These are phyloP conservation scores for Kazachstania sp. DNA, from an alignment of 1,139 yeast genomes.

Conservation along the genomic window DNA sequence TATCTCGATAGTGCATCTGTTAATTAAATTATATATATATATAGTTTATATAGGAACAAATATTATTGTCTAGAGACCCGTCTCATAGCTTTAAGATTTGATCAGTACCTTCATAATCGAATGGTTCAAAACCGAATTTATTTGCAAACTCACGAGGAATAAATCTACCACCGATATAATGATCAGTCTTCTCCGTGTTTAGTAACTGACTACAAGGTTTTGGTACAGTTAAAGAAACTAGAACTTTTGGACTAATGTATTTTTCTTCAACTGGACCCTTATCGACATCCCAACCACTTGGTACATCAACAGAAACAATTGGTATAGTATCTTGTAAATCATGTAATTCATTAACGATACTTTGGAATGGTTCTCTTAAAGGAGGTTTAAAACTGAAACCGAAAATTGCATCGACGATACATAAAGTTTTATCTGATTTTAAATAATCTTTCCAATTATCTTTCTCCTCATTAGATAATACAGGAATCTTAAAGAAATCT, in stretches of 20 bases:
- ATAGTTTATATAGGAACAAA: too few relatives aligned
- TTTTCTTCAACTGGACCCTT: conserved; percentile 55
- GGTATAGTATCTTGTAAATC: conserved; percentile 38
- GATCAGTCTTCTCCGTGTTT: conserved; percentile 33
- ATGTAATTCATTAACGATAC: conserved; percentile 44
- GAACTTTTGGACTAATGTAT: conserved; percentile 46
- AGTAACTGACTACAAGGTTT: conserved; percentile 69
- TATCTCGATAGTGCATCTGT: too few relatives aligned
- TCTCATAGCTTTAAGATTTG: conserved; percentile 36
- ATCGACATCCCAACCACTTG: conserved; percentile 97
- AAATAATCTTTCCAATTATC: conserved; percentile 22
- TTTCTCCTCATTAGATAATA: conserved; percentile 15
- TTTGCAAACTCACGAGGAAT: conserved; percentile 56
- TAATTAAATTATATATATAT: too few relatives aligned
- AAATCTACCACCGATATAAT: conserved; percentile 88
- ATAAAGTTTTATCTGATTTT: conserved; percentile 22
- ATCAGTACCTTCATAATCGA: conserved; percentile 45
- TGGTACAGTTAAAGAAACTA: conserved; percentile 87
- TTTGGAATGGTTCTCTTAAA: conserved; percentile 67
- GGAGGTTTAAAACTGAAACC: conserved; percentile 94
- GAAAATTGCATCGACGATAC: conserved; percentile 72
- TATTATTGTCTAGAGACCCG: too few relatives aligned
- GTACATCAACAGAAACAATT: conserved; percentile 78
- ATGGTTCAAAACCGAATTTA: conserved; percentile 61
- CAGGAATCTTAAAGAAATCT: conserved; percentile 29